Conservation (phyloP, 257 asterid species). For the Capsicum pubescens region DNA sequence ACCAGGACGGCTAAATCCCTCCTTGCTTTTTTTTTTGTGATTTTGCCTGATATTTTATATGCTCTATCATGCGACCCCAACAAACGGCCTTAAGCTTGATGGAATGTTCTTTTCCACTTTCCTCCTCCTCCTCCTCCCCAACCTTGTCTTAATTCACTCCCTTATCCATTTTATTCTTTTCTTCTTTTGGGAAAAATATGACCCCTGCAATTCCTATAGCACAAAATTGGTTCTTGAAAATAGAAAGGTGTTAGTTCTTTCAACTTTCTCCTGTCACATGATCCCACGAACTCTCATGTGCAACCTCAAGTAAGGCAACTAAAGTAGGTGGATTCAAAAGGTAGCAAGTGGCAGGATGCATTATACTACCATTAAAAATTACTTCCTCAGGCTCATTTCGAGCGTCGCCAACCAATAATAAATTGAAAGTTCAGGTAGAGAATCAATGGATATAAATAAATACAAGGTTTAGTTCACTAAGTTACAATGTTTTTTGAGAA, state of each 20-base stretch:
- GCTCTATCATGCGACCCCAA: slow-evolving; percentile 32
- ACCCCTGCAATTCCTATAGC: not conserved
- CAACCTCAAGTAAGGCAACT: not conserved
- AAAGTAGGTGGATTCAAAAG: not conserved
- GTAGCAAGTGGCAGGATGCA: not conserved
- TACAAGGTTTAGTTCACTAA: too few relatives aligned
- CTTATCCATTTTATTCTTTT: slow-evolving; percentile 31
- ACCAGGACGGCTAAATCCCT: slow-evolving; percentile 7
- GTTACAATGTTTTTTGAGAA: too few relatives aligned
- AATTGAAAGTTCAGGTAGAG: too few relatives aligned
- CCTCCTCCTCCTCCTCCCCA: not conserved
- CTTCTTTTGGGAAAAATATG: not conserved
- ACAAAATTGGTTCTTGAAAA: not conserved
- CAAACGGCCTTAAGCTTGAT: slow-evolving; percentile 34
- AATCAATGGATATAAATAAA: too few relatives aligned
- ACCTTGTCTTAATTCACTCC: slow-evolving; percentile 14
- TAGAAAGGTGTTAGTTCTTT: not conserved
- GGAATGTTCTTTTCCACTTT: slow-evolving; percentile 37
- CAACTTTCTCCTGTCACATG: not conserved
- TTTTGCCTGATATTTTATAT: slow-evolving; percentile 15
- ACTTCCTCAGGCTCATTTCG: too few relatives aligned
- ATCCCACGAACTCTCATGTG: slow-evolving; percentile 18
- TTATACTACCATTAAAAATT: not conserved
- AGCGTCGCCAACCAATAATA: too few relatives aligned
- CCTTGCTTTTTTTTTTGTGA: not conserved